Percentiles rank a stretch among this genome's conserved stretches.
Evolutionary conservation across 2,329 filamentous ascomycete species (phyloP).

Genomic region (Calonectria hawksworthii): DNA sequence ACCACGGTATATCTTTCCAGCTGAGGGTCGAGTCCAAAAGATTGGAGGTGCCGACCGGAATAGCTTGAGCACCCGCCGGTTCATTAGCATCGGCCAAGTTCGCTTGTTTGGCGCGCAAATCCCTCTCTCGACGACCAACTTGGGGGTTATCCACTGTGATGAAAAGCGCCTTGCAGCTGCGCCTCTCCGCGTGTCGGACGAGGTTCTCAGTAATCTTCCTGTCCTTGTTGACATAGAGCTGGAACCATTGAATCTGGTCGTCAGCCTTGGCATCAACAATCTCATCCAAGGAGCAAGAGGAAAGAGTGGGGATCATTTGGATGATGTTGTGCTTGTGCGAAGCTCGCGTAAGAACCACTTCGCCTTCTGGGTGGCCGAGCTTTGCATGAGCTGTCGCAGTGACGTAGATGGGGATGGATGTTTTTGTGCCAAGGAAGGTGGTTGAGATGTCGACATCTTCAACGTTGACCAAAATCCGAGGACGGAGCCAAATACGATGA

Average conservation of each 20-base stretch:
- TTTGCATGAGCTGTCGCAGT: conserved; percentile 97
- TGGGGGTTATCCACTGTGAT: conserved; percentile 99
- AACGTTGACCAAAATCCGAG: conserved; percentile 89
- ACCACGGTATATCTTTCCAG: conserved; percentile 97
- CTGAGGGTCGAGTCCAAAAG: conserved; percentile 96
- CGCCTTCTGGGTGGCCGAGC: conserved; percentile 92
- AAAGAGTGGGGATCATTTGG: conserved; percentile 98
- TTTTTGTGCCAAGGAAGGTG: conserved; percentile 92
- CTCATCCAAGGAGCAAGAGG: conserved; percentile 97
- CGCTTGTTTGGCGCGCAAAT: conserved; percentile 92
- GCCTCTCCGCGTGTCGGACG: conserved; percentile 88
- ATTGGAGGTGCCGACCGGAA: conserved; percentile 74
- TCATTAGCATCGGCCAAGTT: conserved; percentile 85
- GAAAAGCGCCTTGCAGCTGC: conserved; percentile 95
- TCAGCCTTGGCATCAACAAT: conserved; percentile 85
- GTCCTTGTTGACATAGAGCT: conserved; percentile 98
- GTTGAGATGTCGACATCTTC: conserved; percentile 88
- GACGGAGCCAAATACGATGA: conserved; percentile 97
- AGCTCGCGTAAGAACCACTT: conserved; percentile 89
- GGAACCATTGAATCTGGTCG: conserved; percentile 94
- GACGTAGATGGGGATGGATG: conserved; percentile 92
- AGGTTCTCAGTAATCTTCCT: conserved; percentile 90
- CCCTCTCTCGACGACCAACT: conserved; percentile 94
- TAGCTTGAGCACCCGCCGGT: conserved; percentile 80
- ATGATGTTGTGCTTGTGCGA: conserved; percentile 89